Evolutionary conservation across 2,329 filamentous ascomycete genomes (phyloP).

Genomic region (Cytospora piceae): DNA sequence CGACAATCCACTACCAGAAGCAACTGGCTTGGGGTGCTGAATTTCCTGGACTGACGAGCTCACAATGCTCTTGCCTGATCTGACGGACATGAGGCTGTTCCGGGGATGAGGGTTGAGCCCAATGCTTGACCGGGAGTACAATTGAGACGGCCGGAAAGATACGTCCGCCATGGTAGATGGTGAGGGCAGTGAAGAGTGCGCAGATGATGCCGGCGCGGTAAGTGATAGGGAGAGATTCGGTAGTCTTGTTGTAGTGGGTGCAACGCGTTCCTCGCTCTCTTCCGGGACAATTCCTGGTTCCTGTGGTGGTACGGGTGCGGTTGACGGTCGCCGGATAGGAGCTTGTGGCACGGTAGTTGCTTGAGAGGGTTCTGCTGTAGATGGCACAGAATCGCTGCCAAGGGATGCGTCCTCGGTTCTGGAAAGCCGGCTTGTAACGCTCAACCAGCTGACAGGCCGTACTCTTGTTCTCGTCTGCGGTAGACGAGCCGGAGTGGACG

Average conservation of each 20-base stretch:
- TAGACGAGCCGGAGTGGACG: slow-evolving; percentile 25
- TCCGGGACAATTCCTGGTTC: not conserved
- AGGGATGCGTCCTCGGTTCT: slow-evolving; percentile 22
- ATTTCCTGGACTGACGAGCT: slow-evolving; percentile 58
- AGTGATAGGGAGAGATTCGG: not conserved
- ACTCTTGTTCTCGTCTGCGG: slow-evolving; percentile 33
- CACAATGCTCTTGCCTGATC: slow-evolving; percentile 54
- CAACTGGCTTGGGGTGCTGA: slow-evolving; percentile 67
- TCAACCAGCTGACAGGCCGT: slow-evolving; percentile 30
- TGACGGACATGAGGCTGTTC: slow-evolving; percentile 56
- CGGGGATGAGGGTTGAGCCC: slow-evolving; percentile 40
- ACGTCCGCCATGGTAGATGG: slow-evolving; percentile 25
- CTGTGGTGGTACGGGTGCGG: not conserved
- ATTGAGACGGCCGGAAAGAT: slow-evolving; percentile 12
- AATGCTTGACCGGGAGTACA: slow-evolving; percentile 17
- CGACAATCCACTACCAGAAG: slow-evolving; percentile 73
- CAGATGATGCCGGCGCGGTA: not conserved
- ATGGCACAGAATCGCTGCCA: slow-evolving; percentile 1
- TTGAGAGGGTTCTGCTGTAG: slow-evolving; percentile 1
- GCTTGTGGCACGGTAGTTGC: slow-evolving; percentile 14
- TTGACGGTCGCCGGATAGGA: slow-evolving; percentile 6
- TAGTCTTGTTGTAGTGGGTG: not conserved
- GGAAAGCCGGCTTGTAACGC: slow-evolving; percentile 25
- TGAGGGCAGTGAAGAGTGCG: not conserved
- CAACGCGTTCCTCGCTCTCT: slow-evolving; percentile 10